A percentile compares a stretch with the other conserved stretches of the same genome.
Evolutionary conservation across 2,329 filamentous ascomycete species (phyloP).

Genomic region (Elsinoe necatrix): DNA sequence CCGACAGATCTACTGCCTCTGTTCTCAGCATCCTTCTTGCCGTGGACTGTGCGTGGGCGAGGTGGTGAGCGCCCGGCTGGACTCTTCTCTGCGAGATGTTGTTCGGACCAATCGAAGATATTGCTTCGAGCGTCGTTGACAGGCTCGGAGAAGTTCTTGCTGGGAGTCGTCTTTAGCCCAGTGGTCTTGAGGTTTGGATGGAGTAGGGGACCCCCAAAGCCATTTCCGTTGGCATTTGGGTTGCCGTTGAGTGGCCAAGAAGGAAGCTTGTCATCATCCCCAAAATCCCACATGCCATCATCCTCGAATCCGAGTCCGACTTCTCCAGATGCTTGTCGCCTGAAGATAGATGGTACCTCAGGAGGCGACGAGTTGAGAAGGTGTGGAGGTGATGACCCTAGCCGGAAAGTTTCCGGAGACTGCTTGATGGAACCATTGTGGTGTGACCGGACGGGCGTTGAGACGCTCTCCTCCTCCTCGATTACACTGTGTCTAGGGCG

Average conservation of each 20-base stretch:
- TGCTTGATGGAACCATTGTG: conserved; percentile 32
- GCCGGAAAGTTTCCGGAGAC: conserved; percentile 25
- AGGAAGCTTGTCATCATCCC: conserved; percentile 26
- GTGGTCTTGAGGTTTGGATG: conserved; percentile 11
- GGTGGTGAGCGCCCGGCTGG: conserved; percentile 51
- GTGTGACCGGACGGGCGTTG: conserved; percentile 40
- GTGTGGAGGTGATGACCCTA: conserved; percentile 17
- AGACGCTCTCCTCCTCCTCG: conserved; percentile 43
- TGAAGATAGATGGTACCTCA: conserved; percentile 35
- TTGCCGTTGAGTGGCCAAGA: neutral
- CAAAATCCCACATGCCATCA: conserved; percentile 34
- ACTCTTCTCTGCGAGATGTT: conserved; percentile 52
- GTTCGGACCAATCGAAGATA: conserved; percentile 72
- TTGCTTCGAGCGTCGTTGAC: conserved; percentile 47
- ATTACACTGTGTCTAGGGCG: conserved; percentile 37
- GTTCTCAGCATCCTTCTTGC: conserved; percentile 62
- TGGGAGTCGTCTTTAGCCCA: neutral
- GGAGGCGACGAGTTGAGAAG: conserved; percentile 39
- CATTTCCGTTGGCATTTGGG: neutral
- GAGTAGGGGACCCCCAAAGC: conserved; percentile 2
- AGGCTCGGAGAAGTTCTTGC: neutral
- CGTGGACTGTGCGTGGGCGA: conserved; percentile 66
- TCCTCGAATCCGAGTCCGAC: conserved; percentile 28
- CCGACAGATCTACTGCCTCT: conserved; percentile 60
- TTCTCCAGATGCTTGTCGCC: conserved; percentile 34